Evolutionary conservation across 2,329 filamentous ascomycete species (phyloP), one percentile per base, ranked within the genome.

Genomic region (Aspergillus caelatus): DNA sequence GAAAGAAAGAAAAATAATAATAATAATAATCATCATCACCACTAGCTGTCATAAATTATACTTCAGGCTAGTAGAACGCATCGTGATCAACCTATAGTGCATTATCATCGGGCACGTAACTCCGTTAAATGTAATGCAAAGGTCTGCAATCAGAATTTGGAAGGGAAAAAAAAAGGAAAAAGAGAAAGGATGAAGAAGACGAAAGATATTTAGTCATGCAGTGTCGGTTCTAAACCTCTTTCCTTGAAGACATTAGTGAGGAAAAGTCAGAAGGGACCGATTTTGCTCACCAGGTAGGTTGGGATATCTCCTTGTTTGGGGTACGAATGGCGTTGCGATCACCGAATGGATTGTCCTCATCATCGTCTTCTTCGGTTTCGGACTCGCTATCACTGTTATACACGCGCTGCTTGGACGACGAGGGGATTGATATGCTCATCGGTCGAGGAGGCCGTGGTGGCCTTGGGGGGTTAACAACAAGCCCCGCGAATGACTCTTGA

Each of bases 321-420:
- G 77, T 77, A 26, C 67, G 67, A 43, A 80, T 78, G 16, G 88
- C 91, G 74, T 96, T 94, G 48, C 86, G 86, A 75, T 97, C 93
- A 4, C 91, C 92, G 76, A 97, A 97, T 0, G 93, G 93, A 73
- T 96, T 88, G 67, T 95, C 86, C n/a, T 93, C 91, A 50, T 91
- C 89, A 9, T 91, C 89, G 3, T 86, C 86, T 9, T 84, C 81
- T n/a, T 84, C 80, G 19, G 73, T 71, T 34, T 79, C 81, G 2
- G 81, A 80, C 36, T 88, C 85, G 55, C 84, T 84, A 14, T 88
- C 86, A 19, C 84, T 85, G n/a, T 85, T 82, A 36, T 82, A 79
- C 41, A 77, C 77, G 34, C 60, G 71, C 19, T 58, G 69, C 26
- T 63, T 66, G 19, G 68, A 66, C 1, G 66, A 69, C 26, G 69